Evolutionary conservation across 306 rosid species (phyloP).

Genomic region (Casuarina equisetifolia): DNA sequence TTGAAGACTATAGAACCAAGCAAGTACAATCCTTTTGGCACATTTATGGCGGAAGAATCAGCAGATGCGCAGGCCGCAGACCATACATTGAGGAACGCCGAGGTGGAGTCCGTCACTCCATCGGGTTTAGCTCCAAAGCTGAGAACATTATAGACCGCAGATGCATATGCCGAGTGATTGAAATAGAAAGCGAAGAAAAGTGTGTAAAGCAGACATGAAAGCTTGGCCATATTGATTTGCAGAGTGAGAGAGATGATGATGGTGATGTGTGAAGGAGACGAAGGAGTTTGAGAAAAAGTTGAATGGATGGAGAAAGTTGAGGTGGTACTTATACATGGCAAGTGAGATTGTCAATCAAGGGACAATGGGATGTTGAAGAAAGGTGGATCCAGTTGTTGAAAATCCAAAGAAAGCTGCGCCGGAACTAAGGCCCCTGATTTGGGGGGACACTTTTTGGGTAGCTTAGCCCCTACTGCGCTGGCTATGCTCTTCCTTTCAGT

Average conservation of each 20-base stretch:
- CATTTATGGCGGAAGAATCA: slow-evolving; percentile 15
- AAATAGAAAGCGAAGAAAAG: background rate
- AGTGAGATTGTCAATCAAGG: background rate
- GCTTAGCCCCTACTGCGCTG: background rate
- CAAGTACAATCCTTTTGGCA: slow-evolving; percentile 47
- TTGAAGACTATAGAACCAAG: slow-evolving; percentile 19
- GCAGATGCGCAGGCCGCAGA: slow-evolving; percentile 34
- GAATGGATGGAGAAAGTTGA: background rate
- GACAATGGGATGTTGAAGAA: background rate
- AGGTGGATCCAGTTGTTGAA: background rate
- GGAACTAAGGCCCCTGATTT: background rate
- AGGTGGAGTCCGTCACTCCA: slow-evolving; percentile 39
- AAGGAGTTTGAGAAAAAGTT: slow-evolving; percentile 13
- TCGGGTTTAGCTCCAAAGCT: slow-evolving; percentile 46
- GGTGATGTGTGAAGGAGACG: slow-evolving; percentile 26
- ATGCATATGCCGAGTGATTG: background rate
- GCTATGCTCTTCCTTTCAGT: background rate
- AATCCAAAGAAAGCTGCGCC: background rate
- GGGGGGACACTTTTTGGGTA: background rate
- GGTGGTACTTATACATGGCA: slow-evolving; percentile 30
- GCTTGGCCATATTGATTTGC: slow-evolving; percentile 14
- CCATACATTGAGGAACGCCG: slow-evolving; percentile 46
- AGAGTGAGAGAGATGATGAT: background rate
- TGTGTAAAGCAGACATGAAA: background rate
- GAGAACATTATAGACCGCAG: slow-evolving; percentile 34